Evolutionary conservation across 1,139 yeast species (phyloP), one percentile per base, ranked within the genome.

Genomic region (Citeromyces hawaiiensis): DNA sequence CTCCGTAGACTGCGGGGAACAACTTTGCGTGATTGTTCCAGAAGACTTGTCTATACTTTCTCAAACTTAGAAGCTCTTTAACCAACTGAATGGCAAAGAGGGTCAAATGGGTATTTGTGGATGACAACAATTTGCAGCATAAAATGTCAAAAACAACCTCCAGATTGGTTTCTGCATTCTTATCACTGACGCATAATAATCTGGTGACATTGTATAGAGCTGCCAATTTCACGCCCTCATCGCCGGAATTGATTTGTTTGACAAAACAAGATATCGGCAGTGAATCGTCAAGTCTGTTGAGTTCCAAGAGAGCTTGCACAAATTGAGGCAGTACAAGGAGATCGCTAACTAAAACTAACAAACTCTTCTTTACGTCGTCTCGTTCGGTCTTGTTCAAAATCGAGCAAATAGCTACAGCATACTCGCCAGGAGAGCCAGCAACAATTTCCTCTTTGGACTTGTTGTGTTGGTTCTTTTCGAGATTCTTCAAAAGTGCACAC

Each of bases 341-440:
- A 53, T 51, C 53, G 18, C 72, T 60, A 48, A 82, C 65, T 45
- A 85, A 64, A 31, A 83, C 83, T 45, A 83, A 69, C 29, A 82
- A 69, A 53, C 79, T 80, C 57, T 83, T 82, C 50, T 78, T 70
- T 27, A 83, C 81, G 50, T 87, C 96, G 50, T 75, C 82, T 44
- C 81, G 63, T 36, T 64, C 58, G 44, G 40, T 56, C 50, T 73
- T 71, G 49, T 68, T 63, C 55, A 83, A 65, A 47, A 81, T 56
- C 41, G 70, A 69, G 49, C 76, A 63, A 36, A 79, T 60, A 37
- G 78, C 68, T 42, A 67, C 64, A 21, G 86, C 72, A 55, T 79
- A 81, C 39, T 68, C 56, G 19, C 68, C 70, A 37, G 29, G 29
- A 25, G 29, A 25, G 10, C 11, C 29, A 11, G 10, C 11, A 8